Base-by-base conservation (phyloP, 2,329 filamentous ascomycete genomes). In the Arachnomyces sp. region DNA sequence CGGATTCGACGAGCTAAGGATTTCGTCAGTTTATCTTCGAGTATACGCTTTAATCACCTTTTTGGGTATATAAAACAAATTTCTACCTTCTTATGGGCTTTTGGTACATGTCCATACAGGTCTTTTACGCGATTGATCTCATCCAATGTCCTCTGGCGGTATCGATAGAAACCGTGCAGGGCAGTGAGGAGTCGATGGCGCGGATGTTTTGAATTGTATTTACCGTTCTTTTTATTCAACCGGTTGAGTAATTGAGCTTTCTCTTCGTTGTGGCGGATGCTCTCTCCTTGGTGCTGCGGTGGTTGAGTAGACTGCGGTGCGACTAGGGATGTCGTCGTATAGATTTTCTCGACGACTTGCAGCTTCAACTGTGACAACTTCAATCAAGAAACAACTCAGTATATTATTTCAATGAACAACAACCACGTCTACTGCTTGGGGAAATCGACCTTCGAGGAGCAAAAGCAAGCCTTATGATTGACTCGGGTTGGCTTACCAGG, bases 1-100 rank as follows among this genome's bases (percentile, higher is more conserved):
- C 60, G n/a, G 73, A 69, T 45, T 80, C 75, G 2, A 82, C 68
- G 2, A 74, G 16, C 67, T 72, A 16, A 49, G 31, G 8, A 35
- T n/a, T 11, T 34, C 36, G 17, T 39, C 34, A 35, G 43, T 35
- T 15, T 30, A n/a, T 34, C 18, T 11, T 17, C 34, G n/a, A n/a
- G n/a, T 14, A 38, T 39, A 2, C 25, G 31, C 21, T 18, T 28
- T 17, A n/a, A n/a, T n/a, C n/a, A n/a, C n/a, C n/a, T n/a, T n/a
- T n/a, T n/a, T n/a, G n/a, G n/a, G n/a, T n/a, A n/a, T n/a, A n/a
- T n/a, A n/a, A n/a, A n/a, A n/a, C n/a, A n/a, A n/a, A n/a, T n/a
- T n/a, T 37, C n/a, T 44, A 50, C 49, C 29, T 28, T 34, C 31
- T 46, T 39, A 32, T 55, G 51, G 9, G 13, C 17, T 21, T 53